These are phyloP conservation scores for Nitzschia inconspicua DNA, from an alignment of 108 stramenopile species.

Conservation along the genomic window DNA sequence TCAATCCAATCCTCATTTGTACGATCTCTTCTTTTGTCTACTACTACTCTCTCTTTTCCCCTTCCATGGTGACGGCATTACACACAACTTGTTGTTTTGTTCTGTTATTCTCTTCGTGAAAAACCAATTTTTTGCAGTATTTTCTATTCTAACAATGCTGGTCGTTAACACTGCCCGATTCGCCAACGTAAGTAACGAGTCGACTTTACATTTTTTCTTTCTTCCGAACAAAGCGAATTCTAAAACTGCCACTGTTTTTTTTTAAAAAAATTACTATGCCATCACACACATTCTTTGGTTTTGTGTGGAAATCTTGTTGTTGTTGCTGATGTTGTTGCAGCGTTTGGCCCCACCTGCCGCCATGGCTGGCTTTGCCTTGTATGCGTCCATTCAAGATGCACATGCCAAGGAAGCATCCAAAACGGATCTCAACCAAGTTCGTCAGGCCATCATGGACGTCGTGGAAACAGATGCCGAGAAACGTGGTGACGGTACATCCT, in stretches of 20 bases:
- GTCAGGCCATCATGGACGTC: conserved; percentile 60
- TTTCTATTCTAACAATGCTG: too few species aligned
- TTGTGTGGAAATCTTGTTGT: too few species aligned
- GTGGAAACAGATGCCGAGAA: conserved; percentile 76
- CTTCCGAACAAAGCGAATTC: not conserved
- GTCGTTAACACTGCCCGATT: conserved; percentile 4
- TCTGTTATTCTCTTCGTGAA: too few species aligned
- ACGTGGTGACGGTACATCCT: conserved; percentile 70
- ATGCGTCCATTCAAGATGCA: conserved; percentile 21
- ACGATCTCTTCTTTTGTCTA: too few species aligned
- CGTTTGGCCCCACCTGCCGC: conserved; percentile 39
- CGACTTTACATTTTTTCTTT: not conserved
- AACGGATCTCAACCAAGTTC: conserved; percentile 67
- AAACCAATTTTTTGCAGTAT: too few species aligned
- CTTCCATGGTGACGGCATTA: too few species aligned
- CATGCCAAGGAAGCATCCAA: conserved; percentile 36
- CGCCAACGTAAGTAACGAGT: conserved; percentile 1
- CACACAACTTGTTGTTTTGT: too few species aligned
- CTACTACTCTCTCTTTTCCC: too few species aligned
- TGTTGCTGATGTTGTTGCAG: conserved; percentile 1
- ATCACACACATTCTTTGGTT: too few species aligned
- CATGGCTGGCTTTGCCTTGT: conserved; percentile 11
- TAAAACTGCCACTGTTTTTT: not conserved
- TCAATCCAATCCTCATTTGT: too few species aligned
- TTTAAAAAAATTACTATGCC: too few species aligned